Evolutionary conservation across 208 protist species (phyloP).

Genomic region (Leishmania tarentolae): DNA sequence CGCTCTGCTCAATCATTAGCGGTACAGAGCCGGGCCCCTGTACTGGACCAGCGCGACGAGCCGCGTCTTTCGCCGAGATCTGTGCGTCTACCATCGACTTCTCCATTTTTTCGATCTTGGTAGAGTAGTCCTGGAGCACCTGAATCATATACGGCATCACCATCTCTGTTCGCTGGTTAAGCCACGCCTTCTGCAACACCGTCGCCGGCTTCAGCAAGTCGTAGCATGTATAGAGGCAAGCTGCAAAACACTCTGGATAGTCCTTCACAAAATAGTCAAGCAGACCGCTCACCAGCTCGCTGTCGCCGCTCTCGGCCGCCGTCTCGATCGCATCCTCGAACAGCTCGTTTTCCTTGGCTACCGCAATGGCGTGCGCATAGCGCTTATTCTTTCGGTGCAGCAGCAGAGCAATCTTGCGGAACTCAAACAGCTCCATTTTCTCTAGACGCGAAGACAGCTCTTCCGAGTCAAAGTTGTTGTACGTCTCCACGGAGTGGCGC

Average conservation of each 20-base stretch:
- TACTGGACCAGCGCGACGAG: conserved; percentile 57
- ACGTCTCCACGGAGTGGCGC: conserved; percentile 94
- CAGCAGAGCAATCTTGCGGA: conserved; percentile 98
- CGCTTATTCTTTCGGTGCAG: conserved; percentile 96
- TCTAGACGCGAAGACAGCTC: conserved; percentile 96
- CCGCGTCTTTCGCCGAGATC: conserved; percentile 84
- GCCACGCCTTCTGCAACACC: conserved; percentile 99
- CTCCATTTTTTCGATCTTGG: conserved; percentile 88
- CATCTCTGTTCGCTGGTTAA: conserved; percentile 96
- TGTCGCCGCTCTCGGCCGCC: conserved; percentile 94
- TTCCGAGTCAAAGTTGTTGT: conserved; percentile 97
- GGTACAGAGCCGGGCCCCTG: conserved; percentile 38
- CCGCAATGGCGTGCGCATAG: conserved; percentile 92
- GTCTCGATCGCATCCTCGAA: conserved; percentile 99
- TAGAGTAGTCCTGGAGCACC: conserved; percentile 93
- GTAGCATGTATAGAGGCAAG: conserved; percentile 98
- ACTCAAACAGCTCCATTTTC: conserved; percentile 98
- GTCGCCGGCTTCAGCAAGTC: conserved; percentile 94
- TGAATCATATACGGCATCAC: conserved; percentile 99
- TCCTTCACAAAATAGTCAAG: conserved; percentile 98
- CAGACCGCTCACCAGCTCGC: conserved; percentile 93
- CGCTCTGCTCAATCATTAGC: conserved; percentile 78
- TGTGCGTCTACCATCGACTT: conserved; percentile 79
- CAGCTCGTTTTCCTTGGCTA: conserved; percentile 98
- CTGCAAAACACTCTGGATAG: conserved; percentile 95